phyloP scores from a whole-genome alignment of 2,329 filamentous ascomycete species.

The Zopfia rhizophila region DNA sequence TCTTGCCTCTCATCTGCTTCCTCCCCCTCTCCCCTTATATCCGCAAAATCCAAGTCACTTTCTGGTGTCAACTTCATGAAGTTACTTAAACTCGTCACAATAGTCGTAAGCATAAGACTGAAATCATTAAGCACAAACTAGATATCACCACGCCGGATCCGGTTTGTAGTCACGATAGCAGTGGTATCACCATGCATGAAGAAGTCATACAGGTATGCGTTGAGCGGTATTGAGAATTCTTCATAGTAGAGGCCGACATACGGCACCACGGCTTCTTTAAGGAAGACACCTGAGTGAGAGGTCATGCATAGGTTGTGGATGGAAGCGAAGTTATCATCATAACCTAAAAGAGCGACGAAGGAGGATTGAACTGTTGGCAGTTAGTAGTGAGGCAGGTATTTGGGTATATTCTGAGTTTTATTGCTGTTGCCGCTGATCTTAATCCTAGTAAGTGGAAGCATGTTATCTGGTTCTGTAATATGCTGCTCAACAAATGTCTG shows the following conservation, averaged over 20 bases:
- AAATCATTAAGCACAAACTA: conserved; percentile 80
- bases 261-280: conserved; percentile 78
- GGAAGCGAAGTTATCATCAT: conserved; percentile 70
- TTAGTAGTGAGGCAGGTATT: conserved; percentile 40
- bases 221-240: conserved; percentile 65
- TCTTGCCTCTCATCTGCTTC: conserved; percentile 59
- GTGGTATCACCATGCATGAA: conserved; percentile 76
- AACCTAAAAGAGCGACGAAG: conserved; percentile 77
- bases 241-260: conserved; percentile 71
- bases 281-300: conserved; percentile 74
- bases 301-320: conserved; percentile 75
- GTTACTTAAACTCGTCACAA: conserved; percentile 71
- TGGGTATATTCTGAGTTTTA: no score
- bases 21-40: conserved; percentile 63
- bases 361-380: conserved; percentile 68
- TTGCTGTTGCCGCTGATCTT: conserved; percentile 51
- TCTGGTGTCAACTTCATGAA: conserved; percentile 63
- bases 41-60: conserved; percentile 61
- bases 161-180: conserved; percentile 71
- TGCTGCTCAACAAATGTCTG: conserved; percentile 75
- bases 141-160: conserved; percentile 72
- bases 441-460: conserved; percentile 68
- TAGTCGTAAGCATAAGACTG: conserved; percentile 73
- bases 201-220: conserved; percentile 79
- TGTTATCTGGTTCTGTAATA: conserved; percentile 63